Conservation (phyloP, 768 basidiomycete genomes). For the Mycena epipterygia region DNA sequence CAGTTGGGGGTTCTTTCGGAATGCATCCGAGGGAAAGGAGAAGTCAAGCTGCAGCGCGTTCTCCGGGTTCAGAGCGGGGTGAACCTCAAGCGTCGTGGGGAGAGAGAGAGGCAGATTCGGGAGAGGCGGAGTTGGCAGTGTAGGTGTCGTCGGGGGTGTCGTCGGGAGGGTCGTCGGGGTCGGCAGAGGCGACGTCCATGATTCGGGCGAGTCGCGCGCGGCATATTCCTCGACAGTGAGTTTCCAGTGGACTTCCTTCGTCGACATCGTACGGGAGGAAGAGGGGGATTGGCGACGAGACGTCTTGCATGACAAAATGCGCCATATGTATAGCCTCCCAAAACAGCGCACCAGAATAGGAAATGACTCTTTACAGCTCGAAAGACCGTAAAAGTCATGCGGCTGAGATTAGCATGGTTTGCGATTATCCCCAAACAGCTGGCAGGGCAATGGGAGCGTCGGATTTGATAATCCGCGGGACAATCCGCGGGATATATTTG, state of each 20-base stretch:
- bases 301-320: neutral
- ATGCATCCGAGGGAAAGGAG: conserved; percentile 25
- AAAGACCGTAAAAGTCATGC: neutral
- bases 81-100: neutral
- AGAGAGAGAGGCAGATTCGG: neutral
- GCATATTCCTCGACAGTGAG: conserved; percentile 20
- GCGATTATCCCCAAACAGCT: neutral
- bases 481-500: too few species aligned
- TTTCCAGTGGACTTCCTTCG: conserved; percentile 21
- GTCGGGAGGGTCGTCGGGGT: neutral
- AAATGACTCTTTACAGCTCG: neutral
- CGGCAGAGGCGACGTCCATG: neutral
- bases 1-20: conserved; percentile 27
- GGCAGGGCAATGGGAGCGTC: too few species aligned
- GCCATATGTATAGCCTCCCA: neutral
- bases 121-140: neutral
- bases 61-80: neutral
- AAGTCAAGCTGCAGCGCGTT: conserved; percentile 19
- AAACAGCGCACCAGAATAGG: neutral
- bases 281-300: neutral
- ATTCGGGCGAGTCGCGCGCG: conserved; percentile 10
- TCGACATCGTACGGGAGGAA: conserved; percentile 2
- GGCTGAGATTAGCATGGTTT: neutral
- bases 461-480: too few species aligned
- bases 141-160: neutral